These are phyloP conservation scores for Hypoxylon rubiginosum DNA, from an alignment of 2,329 filamentous ascomycete species.

Conservation along the genomic window DNA sequence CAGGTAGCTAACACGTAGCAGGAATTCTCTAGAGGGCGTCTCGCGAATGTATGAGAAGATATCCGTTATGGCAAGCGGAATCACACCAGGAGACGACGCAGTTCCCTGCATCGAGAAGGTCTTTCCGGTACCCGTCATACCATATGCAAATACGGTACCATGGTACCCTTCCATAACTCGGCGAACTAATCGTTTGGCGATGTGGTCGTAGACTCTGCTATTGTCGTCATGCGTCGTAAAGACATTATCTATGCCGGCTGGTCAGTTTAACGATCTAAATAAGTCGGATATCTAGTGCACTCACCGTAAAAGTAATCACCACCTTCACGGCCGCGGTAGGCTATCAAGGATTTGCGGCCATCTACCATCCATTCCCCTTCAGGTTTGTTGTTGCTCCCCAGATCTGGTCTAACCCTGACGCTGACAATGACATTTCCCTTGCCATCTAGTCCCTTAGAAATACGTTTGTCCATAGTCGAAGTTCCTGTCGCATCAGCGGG, in stretches of 20 bases:
- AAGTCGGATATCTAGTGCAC: constrained; percentile 45
- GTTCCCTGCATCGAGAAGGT: constrained; percentile 99
- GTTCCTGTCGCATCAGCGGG: constrained; percentile 67
- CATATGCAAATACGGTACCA: constrained; percentile 97
- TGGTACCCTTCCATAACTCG: constrained; percentile 99
- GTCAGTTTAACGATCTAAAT: constrained; percentile 28
- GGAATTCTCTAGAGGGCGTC: constrained; percentile 92
- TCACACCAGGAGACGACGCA: constrained; percentile 93
- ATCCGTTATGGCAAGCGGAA: constrained; percentile 96
- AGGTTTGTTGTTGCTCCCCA: constrained; percentile 71
- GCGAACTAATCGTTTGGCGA: constrained; percentile 91
- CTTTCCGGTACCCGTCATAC: constrained; percentile 98
- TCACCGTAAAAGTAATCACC: constrained; percentile 93
- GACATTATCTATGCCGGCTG: constrained; percentile 80
- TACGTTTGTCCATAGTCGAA: constrained; percentile 59
- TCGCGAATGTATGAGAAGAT: constrained; percentile 99
- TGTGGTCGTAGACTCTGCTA: constrained; percentile 92
- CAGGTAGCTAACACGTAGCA: constrained; percentile 95
- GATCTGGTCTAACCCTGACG: constrained; percentile 90
- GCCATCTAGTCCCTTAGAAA: constrained; percentile 71
- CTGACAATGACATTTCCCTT: constrained; percentile 98
- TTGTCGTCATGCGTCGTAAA: constrained; percentile 96
- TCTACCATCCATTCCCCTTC: constrained; percentile 95
- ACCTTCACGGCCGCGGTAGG: constrained; percentile 88
- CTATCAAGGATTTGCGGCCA: constrained; percentile 82